A percentile compares a stretch with the other conserved stretches of the same genome.
Conservation (phyloP, 2,329 filamentous ascomycete species). For the Rutstroemia sp. region DNA sequence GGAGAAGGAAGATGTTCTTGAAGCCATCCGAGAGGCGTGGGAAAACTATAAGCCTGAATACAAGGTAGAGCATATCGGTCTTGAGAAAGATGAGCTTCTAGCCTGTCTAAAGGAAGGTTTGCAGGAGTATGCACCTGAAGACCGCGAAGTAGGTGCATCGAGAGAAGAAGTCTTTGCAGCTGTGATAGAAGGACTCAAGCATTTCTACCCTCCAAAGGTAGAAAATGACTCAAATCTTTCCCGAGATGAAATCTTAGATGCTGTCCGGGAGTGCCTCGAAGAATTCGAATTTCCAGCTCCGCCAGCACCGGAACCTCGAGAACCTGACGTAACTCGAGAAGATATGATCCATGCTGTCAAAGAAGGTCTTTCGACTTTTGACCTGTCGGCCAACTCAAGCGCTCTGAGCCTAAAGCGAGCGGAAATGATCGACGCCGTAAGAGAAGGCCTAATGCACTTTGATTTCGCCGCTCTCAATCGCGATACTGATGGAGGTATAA, state of each 20-base stretch:
- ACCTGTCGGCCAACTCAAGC: constrained; percentile 33
- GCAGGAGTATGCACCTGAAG: constrained; percentile 55
- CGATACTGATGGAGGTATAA: constrained; percentile 61
- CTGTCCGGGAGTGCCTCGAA: constrained; percentile 79
- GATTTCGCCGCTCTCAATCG: constrained; percentile 62
- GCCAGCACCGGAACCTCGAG: constrained; percentile 47
- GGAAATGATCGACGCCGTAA: constrained; percentile 73
- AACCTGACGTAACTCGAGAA: constrained; percentile 48
- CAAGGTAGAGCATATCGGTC: constrained; percentile 78
- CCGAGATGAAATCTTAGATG: constrained; percentile 74
- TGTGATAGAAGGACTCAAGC: constrained; percentile 77
- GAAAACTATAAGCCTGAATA: constrained; percentile 93
- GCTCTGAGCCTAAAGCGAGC: constrained; percentile 37
- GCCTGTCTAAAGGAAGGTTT: constrained; percentile 81
- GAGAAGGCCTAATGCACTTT: constrained; percentile 79
- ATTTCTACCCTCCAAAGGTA: constrained; percentile 68
- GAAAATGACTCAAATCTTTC: constrained; percentile 61
- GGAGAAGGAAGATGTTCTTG: constrained; percentile 75
- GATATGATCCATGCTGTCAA: constrained; percentile 59
- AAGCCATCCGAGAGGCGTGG: constrained; percentile 83
- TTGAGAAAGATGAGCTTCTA: constrained; percentile 85
- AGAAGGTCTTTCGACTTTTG: constrained; percentile 47
- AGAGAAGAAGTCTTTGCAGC: constrained; percentile 80
- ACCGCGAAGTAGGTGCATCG: constrained; percentile 49
- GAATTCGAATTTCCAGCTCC: constrained; percentile 71